A percentile compares a stretch with the other conserved stretches of the same genome.
These are phyloP conservation scores for Anacardium occidentale DNA, from an alignment of 345 rosid genomes.

Conservation along the genomic window DNA sequence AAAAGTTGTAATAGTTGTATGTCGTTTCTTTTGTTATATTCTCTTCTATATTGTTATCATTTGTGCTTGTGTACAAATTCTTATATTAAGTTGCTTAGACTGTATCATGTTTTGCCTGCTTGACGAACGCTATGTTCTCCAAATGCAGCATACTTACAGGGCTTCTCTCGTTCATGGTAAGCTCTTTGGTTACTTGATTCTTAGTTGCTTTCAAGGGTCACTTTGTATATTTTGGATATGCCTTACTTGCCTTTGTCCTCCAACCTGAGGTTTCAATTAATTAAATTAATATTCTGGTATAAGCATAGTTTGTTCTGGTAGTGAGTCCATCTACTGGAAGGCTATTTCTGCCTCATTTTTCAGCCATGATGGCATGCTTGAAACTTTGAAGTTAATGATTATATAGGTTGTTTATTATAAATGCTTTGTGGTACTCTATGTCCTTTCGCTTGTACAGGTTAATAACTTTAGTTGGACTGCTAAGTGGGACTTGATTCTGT, in stretches of 20 bases:
- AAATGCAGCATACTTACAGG: conserved; percentile 95
- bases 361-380: not conserved
- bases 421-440: not conserved
- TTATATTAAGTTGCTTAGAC: not conserved
- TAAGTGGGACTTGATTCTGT: not conserved
- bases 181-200: conserved; percentile 21
- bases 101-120: not conserved
- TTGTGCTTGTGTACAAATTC: not conserved
- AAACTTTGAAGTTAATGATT: not conserved
- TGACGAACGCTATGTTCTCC: conserved; percentile 20
- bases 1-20: conserved; percentile 7
- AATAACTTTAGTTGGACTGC: not conserved
- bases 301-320: not conserved
- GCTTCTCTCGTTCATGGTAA: conserved; percentile 97
- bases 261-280: not conserved
- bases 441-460: not conserved
- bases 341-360: not conserved
- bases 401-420: not conserved
- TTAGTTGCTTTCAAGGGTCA: too few species aligned
- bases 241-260: not conserved
- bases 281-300: not conserved
- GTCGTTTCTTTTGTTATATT: not conserved
- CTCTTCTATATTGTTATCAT: not conserved
- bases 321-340: not conserved
- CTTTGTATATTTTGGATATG: not conserved